Evolutionary conservation across 2,329 filamentous ascomycete species (phyloP).

Genomic region (Fusarium hainanense): DNA sequence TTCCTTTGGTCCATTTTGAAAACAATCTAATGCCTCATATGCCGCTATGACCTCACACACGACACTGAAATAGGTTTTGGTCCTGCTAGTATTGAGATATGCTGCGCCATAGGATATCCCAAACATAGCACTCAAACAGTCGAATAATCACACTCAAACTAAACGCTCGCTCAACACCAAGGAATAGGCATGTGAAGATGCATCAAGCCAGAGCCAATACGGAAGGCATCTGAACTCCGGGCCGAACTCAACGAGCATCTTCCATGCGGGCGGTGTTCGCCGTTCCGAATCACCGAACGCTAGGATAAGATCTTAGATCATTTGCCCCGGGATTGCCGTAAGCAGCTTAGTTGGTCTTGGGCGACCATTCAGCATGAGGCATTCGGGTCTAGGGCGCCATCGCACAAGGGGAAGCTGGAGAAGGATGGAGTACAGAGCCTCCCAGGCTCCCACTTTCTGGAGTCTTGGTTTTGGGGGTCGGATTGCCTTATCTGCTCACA

Average conservation of each 20-base stretch:
- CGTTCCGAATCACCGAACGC: constrained; percentile 48
- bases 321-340: constrained; percentile 49
- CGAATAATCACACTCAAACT: not conserved
- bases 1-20: constrained; percentile 17
- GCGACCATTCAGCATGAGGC: constrained; percentile 34
- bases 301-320: constrained; percentile 51
- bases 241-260: constrained; percentile 29
- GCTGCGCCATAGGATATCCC: not conserved
- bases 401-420: constrained; percentile 48
- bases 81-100: not conserved
- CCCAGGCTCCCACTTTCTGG: constrained; percentile 42
- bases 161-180: not conserved
- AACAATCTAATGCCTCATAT: constrained; percentile 20
- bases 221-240: constrained; percentile 35
- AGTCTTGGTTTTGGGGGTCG: constrained; percentile 20
- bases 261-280: constrained; percentile 44
- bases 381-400: constrained; percentile 40
- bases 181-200: constrained; percentile 6
- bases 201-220: constrained; percentile 15
- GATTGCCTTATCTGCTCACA: constrained; percentile 44
- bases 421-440: constrained; percentile 46
- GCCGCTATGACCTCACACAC: constrained; percentile 1
- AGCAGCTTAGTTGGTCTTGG: constrained; percentile 38
- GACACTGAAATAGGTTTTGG: not conserved
- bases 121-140: not conserved